Evolutionary conservation across 345 rosid species (phyloP), one percentile per base, ranked within the genome.

Genomic region (Ceriops tagal): DNA sequence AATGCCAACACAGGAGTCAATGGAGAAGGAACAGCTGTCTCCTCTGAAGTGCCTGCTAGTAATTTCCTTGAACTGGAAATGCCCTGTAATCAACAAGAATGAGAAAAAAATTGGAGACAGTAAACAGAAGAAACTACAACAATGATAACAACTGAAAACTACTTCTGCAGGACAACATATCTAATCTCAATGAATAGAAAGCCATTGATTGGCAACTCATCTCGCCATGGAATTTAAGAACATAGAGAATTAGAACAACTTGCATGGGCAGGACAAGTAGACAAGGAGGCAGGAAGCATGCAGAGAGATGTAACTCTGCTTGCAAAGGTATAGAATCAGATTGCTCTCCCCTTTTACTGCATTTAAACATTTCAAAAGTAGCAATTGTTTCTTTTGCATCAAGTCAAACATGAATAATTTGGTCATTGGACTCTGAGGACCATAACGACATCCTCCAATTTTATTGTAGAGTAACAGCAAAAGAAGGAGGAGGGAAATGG

Each of bases 1-100:
- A 84, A 59, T 53, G 84, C 72, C 76, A 89, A 77, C 62, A 73
- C 77, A 56, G 96, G 89, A 66, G 89, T 82, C 68, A 95, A 75
- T 24, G 96, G 97, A 65, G 99, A 95, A 46, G 91, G 67, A 73
- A 88, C 76, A 10, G 99, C 91, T 51, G 87, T 83, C 67, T 87
- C 91, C 66, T 76, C 86, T 5, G 86, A 74, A 26, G 85, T 51
- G 75, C 67, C 75, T 21, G 86, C 91, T 39, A 75, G 83, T 59
- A 85, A 69, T 73, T 64, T 84, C 73, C 89, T 85, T 69, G 98
- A 88, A 56, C 85, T 86, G 58, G 90, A 87, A 58, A 95, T 87
- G 19, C 90, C 87, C 99, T 92, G 75, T 21, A 71, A 52, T 59
- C 53, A 64, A 22, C 68, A 20, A 74, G 31, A 62, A 35, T 65